A percentile compares a stretch with the other conserved stretches of the same genome.
Evolutionary conservation across 2,329 filamentous ascomycete genomes (phyloP).

Genomic region (Penicillium sp.): DNA sequence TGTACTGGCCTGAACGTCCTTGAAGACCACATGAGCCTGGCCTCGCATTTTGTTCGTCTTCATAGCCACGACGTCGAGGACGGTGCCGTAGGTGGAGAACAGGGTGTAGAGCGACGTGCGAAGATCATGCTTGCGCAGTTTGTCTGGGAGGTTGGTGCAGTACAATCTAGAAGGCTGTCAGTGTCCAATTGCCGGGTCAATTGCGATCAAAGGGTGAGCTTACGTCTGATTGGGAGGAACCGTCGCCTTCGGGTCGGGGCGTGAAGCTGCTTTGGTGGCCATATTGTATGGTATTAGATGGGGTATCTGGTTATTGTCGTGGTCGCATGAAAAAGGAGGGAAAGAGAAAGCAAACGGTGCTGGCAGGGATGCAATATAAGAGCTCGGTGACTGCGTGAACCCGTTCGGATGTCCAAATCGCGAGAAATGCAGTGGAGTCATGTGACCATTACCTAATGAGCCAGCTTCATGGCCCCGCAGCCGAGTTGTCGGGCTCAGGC

Average conservation of each 20-base stretch:
- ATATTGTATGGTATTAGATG: slow-evolving; percentile 21
- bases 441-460: slow-evolving; percentile 18
- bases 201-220: slow-evolving; percentile 35
- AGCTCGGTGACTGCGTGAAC: background rate
- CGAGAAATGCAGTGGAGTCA: slow-evolving; percentile 11
- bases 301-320: background rate
- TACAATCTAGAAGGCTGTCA: slow-evolving; percentile 66
- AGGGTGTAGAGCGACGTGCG: slow-evolving; percentile 86
- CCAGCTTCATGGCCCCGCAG: slow-evolving; percentile 18
- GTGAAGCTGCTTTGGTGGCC: slow-evolving; percentile 42
- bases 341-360: background rate
- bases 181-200: slow-evolving; percentile 6
- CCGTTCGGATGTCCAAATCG: slow-evolving; percentile 9
- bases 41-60: slow-evolving; percentile 92
- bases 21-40: slow-evolving; percentile 89
- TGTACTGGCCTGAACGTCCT: slow-evolving; percentile 85
- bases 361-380: background rate
- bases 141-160: slow-evolving; percentile 82
- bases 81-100: slow-evolving; percentile 88
- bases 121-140: slow-evolving; percentile 85
- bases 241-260: slow-evolving; percentile 43
- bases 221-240: slow-evolving; percentile 74
- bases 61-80: slow-evolving; percentile 86
- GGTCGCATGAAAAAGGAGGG: background rate
- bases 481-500: slow-evolving; percentile 2